Conservation (phyloP, 2,329 filamentous ascomycete genomes). For the Zasmidium angulare region DNA sequence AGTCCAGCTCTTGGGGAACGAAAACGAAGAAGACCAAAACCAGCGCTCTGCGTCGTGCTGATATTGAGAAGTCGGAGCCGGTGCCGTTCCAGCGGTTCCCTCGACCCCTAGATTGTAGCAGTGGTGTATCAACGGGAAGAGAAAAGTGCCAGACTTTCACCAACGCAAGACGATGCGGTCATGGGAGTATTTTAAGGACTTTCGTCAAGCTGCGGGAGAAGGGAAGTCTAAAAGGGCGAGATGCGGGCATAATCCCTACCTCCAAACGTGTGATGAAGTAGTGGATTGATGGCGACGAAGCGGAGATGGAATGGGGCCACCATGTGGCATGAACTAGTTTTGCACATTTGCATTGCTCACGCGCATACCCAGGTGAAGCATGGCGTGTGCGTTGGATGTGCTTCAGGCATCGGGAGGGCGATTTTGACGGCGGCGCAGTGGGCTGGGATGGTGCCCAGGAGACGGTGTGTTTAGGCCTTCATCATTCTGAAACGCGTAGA, state of each 20-base stretch:
- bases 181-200: background rate
- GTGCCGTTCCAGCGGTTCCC: background rate
- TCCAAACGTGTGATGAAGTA: constrained; percentile 5
- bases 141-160: background rate
- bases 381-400: constrained; percentile 6
- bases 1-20: background rate
- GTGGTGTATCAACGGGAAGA: constrained; percentile 1
- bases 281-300: background rate
- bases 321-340: background rate
- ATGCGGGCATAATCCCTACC: constrained; percentile 9
- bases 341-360: background rate
- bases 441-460: background rate
- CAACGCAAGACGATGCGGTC: background rate
- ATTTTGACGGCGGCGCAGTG: background rate
- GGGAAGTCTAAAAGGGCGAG: background rate
- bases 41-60: background rate
- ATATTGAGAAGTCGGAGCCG: background rate
- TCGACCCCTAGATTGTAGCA: background rate
- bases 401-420: background rate
- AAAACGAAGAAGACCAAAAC: background rate
- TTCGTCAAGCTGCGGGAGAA: background rate
- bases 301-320: background rate
- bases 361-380: constrained; percentile 6
- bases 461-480: constrained; percentile 6
- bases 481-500: constrained; percentile 6